These are phyloP conservation scores for Eimeria falciformis DNA, from an alignment of 169 alveolate species.

Conservation along the genomic window DNA sequence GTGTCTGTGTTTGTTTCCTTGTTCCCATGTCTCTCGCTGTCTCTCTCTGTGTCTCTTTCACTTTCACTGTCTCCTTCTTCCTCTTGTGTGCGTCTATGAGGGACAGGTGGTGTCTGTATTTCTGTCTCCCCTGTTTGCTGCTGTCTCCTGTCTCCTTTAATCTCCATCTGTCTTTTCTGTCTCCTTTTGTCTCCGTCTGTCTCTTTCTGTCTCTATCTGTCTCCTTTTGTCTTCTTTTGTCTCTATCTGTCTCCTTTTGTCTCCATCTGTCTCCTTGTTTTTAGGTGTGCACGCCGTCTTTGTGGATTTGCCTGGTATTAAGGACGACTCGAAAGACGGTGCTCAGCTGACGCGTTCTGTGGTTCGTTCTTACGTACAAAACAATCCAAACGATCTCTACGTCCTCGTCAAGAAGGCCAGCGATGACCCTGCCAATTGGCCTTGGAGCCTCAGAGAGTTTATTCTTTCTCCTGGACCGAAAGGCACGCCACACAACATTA, in stretches of 20 bases:
- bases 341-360: conserved; percentile 90
- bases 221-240: not conserved
- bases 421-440: conserved; percentile 95
- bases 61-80: not conserved
- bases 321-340: conserved; percentile 92
- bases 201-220: not conserved
- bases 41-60: not conserved
- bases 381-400: conserved; percentile 92
- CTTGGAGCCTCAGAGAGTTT: conserved; percentile 90
- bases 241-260: not conserved
- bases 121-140: not conserved
- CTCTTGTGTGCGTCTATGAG: not conserved
- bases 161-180: not conserved
- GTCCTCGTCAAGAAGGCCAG: conserved; percentile 91
- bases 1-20: conserved; percentile 24
- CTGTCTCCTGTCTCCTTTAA: not conserved
- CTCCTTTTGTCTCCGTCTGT: not conserved
- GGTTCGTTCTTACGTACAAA: conserved; percentile 89
- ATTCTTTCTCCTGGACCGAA: conserved; percentile 86
- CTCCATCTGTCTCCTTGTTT: not conserved
- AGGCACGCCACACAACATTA: conserved; percentile 56
- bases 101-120: not conserved
- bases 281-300: conserved; percentile 89
- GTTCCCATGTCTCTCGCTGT: not conserved
- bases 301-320: conserved; percentile 93